Evolutionary conservation across 768 basidiomycete genomes (phyloP).

Genomic region (Austroboletus eburneus): DNA sequence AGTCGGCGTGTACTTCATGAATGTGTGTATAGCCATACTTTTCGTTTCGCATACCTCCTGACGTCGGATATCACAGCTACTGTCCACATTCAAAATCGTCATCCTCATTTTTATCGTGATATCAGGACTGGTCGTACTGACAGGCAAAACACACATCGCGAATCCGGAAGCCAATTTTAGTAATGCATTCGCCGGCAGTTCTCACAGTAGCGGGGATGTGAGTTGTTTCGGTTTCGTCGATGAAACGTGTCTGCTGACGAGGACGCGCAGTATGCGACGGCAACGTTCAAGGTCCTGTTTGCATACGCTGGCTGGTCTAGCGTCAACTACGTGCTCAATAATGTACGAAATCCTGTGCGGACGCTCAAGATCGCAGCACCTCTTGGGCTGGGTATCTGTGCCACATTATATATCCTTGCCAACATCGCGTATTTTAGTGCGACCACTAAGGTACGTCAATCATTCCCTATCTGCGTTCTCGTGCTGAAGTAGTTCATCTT

Average conservation of each 20-base stretch:
- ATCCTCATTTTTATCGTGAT: slow-evolving; percentile 53
- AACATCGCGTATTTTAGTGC: slow-evolving; percentile 56
- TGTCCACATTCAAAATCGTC: slow-evolving; percentile 51
- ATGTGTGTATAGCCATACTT: slow-evolving; percentile 31
- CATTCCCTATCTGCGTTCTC: too few relatives aligned
- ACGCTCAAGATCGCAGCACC: slow-evolving; percentile 62
- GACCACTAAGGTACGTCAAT: slow-evolving; percentile 16
- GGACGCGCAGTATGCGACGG: slow-evolving; percentile 48
- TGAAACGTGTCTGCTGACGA: not conserved
- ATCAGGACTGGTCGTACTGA: slow-evolving; percentile 58
- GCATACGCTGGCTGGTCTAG: slow-evolving; percentile 51
- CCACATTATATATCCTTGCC: slow-evolving; percentile 49
- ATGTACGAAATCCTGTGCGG: slow-evolving; percentile 54
- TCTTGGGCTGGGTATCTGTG: slow-evolving; percentile 52
- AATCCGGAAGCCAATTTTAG: slow-evolving; percentile 58
- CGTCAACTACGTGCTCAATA: slow-evolving; percentile 54
- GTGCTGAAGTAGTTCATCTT: too few relatives aligned
- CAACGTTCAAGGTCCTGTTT: slow-evolving; percentile 54
- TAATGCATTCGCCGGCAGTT: slow-evolving; percentile 54
- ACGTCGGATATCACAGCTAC: slow-evolving; percentile 28
- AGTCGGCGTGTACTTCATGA: slow-evolving; percentile 50
- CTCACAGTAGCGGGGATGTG: slow-evolving; percentile 47
- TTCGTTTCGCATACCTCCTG: not conserved
- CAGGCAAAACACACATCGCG: slow-evolving; percentile 50
- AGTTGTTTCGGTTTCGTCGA: not conserved